Percentiles rank a stretch among this genome's conserved stretches.
Evolutionary conservation across 2,329 filamentous ascomycete genomes (phyloP).

Genomic region (Chaetomiaceae sp.): DNA sequence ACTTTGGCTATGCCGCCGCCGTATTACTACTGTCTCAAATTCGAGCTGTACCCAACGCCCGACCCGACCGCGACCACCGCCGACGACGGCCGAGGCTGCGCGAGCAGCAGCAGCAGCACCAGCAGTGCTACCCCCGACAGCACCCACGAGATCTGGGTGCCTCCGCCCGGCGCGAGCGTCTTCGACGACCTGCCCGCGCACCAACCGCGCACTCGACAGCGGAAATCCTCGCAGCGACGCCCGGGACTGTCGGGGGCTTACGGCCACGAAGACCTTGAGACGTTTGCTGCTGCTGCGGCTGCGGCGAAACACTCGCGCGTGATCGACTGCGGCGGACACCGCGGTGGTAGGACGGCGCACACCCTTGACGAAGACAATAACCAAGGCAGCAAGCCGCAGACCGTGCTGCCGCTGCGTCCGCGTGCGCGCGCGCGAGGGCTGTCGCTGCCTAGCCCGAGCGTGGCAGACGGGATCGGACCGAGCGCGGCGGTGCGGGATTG

Average conservation of each 20-base stretch:
- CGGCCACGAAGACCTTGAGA: neutral
- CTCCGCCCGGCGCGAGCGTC: conserved; percentile 41
- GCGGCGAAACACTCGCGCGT: conserved; percentile 26
- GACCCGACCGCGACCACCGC: conserved; percentile 28
- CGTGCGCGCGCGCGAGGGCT: conserved; percentile 34
- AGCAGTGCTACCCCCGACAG: too few relatives aligned
- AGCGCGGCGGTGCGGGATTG: conserved; percentile 59
- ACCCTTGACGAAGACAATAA: too few relatives aligned
- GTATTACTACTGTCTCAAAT: conserved; percentile 61
- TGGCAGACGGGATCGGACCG: conserved; percentile 40
- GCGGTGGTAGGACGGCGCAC: neutral
- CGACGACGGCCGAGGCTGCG: conserved; percentile 1
- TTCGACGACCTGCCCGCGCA: conserved; percentile 52
- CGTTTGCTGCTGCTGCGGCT: neutral
- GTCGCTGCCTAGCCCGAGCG: conserved; percentile 38
- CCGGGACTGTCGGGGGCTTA: neutral
- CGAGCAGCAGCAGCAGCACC: conserved; percentile 8
- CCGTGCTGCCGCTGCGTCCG: conserved; percentile 36
- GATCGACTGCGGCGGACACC: conserved; percentile 26
- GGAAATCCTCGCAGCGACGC: neutral
- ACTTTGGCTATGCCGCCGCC: conserved; percentile 56
- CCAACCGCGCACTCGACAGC: conserved; percentile 24
- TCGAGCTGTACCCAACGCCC: conserved; percentile 54
- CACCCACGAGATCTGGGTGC: conserved; percentile 47
- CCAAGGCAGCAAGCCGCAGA: too few relatives aligned